Evolutionary conservation across 2,329 filamentous ascomycete species (phyloP).

Genomic region (Aciculosporium take): DNA sequence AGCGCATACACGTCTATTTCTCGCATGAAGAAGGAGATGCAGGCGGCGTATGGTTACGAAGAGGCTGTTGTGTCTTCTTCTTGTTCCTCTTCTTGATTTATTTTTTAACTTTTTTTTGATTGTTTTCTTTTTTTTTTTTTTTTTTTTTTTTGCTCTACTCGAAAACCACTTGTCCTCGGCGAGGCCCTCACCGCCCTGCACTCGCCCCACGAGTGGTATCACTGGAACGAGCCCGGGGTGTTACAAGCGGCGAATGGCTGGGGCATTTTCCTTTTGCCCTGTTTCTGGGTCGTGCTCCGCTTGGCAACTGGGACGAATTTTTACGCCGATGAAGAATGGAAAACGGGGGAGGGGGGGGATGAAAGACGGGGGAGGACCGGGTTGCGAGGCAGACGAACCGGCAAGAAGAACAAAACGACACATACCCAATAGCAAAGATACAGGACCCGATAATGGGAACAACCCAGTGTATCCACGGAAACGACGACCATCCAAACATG

Average conservation of each 20-base stretch:
- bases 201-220: constrained; percentile 8
- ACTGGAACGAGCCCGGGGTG: constrained; percentile 1
- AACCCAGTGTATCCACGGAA: constrained; percentile 60
- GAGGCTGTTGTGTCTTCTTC: neutral
- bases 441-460: constrained; percentile 58
- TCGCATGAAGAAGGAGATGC: neutral
- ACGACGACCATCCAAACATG: constrained; percentile 80
- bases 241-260: too few relatives aligned
- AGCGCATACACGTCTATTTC: neutral
- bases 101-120: neutral
- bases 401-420: constrained; percentile 8
- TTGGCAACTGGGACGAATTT: too few relatives aligned
- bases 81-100: neutral
- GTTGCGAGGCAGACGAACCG: neutral
- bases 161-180: neutral
- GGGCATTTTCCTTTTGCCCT: too few relatives aligned
- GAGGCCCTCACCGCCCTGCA: constrained; percentile 1
- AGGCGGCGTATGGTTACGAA: constrained; percentile 3
- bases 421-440: constrained; percentile 58
- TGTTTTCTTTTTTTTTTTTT: neutral
- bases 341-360: neutral
- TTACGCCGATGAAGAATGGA: too few relatives aligned
- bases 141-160: neutral
- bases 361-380: neutral
- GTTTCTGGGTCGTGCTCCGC: too few relatives aligned